Conservation (phyloP, 495 filamentous ascomycete species). For the Talaromyces nanjingensis region DNA sequence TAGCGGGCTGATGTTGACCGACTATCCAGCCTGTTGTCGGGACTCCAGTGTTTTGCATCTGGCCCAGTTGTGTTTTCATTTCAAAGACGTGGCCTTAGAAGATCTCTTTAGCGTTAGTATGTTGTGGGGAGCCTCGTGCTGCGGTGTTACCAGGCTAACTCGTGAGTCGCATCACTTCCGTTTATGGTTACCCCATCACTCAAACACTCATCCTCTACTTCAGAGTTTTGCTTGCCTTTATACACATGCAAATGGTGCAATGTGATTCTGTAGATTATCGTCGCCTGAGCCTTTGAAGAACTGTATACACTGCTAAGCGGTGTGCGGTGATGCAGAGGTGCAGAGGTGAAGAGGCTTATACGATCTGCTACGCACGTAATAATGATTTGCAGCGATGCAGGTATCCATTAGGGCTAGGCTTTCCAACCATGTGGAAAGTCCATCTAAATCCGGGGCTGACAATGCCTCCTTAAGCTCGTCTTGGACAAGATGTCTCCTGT, state of each 20-base stretch:
- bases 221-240: not conserved
- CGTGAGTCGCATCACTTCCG: conserved; percentile 2
- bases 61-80: not conserved
- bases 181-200: not conserved
- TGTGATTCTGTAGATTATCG: not conserved
- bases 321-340: conserved; percentile 1
- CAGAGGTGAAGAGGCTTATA: not conserved
- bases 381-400: conserved; percentile 8
- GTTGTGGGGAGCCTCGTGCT: conserved; percentile 8
- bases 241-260: not conserved
- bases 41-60: conserved; percentile 1
- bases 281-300: not conserved
- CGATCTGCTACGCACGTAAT: conserved; percentile 2
- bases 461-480: not conserved
- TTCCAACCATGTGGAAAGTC: not conserved
- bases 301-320: not conserved
- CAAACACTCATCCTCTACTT: conserved; percentile 2
- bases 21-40: conserved; percentile 1
- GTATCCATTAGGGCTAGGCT: conserved; percentile 7
- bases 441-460: not conserved
- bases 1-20: conserved; percentile 3
- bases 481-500: not conserved
- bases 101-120: conserved; percentile 6
- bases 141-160: conserved; percentile 5
- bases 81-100: conserved; percentile 5